Evolutionary conservation across 1,284 basidiomycete genomes (phyloP).

Genomic region (Sporisorium reilianum): DNA sequence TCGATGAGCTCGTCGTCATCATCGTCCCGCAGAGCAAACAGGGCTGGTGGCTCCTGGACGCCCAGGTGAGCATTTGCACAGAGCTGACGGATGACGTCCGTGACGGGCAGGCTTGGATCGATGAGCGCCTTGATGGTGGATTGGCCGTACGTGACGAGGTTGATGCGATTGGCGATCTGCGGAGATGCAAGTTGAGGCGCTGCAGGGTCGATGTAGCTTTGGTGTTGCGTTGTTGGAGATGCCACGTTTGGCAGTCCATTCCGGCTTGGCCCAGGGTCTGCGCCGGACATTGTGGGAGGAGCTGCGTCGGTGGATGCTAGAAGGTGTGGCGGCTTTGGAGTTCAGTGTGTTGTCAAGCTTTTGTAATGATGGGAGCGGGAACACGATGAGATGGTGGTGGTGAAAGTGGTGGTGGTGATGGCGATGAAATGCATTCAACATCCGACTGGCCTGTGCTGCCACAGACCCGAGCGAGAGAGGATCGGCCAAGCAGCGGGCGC

Average conservation of each 20-base stretch:
- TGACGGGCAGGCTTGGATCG: constrained; percentile 55
- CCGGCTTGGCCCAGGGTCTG: constrained; percentile 29
- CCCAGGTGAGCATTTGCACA: constrained; percentile 75
- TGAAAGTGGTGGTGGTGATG: too few relatives aligned
- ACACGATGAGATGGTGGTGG: background rate
- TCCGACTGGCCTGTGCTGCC: background rate
- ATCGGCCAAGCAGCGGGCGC: constrained; percentile 8
- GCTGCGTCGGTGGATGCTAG: background rate
- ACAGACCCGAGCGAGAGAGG: background rate
- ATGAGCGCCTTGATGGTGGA: constrained; percentile 63
- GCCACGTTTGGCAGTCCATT: constrained; percentile 9
- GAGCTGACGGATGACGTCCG: constrained; percentile 67
- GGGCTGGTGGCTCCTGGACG: constrained; percentile 82
- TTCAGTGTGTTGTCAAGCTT: background rate
- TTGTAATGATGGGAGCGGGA: background rate
- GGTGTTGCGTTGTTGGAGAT: constrained; percentile 9
- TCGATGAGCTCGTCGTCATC: constrained; percentile 90
- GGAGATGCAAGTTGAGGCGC: constrained; percentile 28
- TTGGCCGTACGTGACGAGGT: constrained; percentile 60
- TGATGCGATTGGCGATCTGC: constrained; percentile 47
- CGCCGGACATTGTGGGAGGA: constrained; percentile 16
- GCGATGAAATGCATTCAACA: constrained; percentile 1
- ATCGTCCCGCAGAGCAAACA: constrained; percentile 84
- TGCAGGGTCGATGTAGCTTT: constrained; percentile 22
- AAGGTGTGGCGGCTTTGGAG: background rate